phyloP scores from a whole-genome alignment of 116 monocot genomes.

The Zostera marina region DNA sequence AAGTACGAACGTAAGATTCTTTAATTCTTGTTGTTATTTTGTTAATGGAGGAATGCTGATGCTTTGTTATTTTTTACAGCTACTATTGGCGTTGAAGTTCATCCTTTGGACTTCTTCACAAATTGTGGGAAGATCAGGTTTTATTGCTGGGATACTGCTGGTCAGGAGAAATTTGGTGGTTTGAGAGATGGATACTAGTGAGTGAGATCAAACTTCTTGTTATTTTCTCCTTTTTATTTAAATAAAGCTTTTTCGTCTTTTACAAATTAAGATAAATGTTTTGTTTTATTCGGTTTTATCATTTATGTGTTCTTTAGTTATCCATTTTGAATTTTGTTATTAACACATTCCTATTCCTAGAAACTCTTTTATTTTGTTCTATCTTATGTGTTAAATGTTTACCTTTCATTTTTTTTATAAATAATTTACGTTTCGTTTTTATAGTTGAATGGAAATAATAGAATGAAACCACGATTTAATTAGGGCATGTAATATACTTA shows the following conservation, averaged over 20 bases:
- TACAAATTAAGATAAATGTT: neutral
- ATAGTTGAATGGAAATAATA: too few species aligned
- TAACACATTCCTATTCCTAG: neutral
- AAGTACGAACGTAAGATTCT: constrained; percentile 58
- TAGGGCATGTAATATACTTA: too few species aligned
- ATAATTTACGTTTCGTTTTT: neutral
- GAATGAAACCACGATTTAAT: too few species aligned
- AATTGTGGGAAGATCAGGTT: constrained; percentile 74
- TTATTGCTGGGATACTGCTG: constrained; percentile 79
- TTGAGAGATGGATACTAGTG: constrained; percentile 77
- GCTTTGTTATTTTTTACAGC: constrained; percentile 15
- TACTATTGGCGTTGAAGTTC: constrained; percentile 76
- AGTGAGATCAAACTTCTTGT: constrained; percentile 21
- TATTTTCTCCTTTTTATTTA: neutral
- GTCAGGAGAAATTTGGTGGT: constrained; percentile 83
- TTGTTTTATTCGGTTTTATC: too few species aligned
- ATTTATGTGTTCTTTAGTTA: neutral
- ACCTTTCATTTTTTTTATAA: too few species aligned
- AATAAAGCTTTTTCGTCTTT: neutral
- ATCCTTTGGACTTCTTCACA: constrained; percentile 76
- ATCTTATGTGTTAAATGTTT: too few species aligned
- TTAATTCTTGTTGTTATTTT: neutral
- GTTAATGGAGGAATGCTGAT: neutral
- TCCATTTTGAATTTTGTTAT: neutral
- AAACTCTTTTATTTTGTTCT: too few species aligned